phyloP scores from a whole-genome alignment of 2,329 filamentous ascomycete species.

The Aspergillus fischeri region DNA sequence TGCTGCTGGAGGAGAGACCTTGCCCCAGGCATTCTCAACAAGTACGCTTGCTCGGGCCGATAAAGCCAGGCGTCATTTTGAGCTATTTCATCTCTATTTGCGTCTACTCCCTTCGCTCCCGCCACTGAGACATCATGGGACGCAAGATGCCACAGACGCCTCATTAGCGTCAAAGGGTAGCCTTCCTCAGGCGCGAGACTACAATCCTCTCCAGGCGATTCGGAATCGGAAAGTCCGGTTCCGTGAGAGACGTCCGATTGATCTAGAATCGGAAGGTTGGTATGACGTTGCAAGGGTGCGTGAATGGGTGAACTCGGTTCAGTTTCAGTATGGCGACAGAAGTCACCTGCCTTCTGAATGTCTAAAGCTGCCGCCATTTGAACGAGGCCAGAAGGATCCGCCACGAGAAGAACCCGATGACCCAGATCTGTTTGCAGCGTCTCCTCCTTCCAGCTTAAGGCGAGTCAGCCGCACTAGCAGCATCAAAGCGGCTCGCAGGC shows the following conservation, averaged over 20 bases:
- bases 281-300: slow-evolving; percentile 67
- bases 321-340: slow-evolving; percentile 45
- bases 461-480: slow-evolving; percentile 39
- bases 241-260: slow-evolving; percentile 69
- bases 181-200: slow-evolving; percentile 59
- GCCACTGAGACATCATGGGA: slow-evolving; percentile 50
- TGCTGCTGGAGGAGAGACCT: slow-evolving; percentile 26
- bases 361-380: slow-evolving; percentile 43
- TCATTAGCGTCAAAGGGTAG: slow-evolving; percentile 28
- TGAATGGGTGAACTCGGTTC: slow-evolving; percentile 71
- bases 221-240: slow-evolving; percentile 83
- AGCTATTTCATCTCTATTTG: slow-evolving; percentile 80
- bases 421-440: slow-evolving; percentile 21
- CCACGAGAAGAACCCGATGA: slow-evolving; percentile 20
- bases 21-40: slow-evolving; percentile 59
- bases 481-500: slow-evolving; percentile 62
- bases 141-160: slow-evolving; percentile 12
- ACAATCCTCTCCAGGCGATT: slow-evolving; percentile 90
- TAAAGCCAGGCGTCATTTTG: slow-evolving; percentile 79
- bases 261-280: slow-evolving; percentile 74
- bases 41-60: slow-evolving; percentile 78
- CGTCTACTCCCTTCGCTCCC: slow-evolving; percentile 74
- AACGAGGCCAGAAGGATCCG: slow-evolving; percentile 15
- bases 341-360: slow-evolving; percentile 44
- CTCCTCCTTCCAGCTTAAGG: slow-evolving; percentile 41